Conservation (phyloP, 2,329 filamentous ascomycete species). For the Paecilomyces niveus region DNA sequence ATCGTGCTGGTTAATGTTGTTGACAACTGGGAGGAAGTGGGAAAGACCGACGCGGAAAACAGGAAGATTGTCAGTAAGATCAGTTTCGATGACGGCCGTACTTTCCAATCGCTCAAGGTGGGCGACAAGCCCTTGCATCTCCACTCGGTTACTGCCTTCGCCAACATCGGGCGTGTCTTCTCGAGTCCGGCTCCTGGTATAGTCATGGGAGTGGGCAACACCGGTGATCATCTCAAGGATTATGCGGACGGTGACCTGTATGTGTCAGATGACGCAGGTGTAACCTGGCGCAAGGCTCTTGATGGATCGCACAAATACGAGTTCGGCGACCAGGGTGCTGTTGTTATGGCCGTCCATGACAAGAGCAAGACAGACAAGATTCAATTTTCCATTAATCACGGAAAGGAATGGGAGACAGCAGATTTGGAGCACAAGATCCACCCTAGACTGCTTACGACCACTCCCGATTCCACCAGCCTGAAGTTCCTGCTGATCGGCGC, state of each 20-base stretch:
- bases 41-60: conserved; percentile 50
- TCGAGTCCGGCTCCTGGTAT: conserved; percentile 90
- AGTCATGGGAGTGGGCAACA: conserved; percentile 91
- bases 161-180: conserved; percentile 78
- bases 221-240: conserved; percentile 62
- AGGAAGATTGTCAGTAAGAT: conserved; percentile 68
- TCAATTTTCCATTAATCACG: conserved; percentile 83
- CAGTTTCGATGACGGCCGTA: conserved; percentile 91
- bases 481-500: conserved; percentile 76
- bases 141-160: conserved; percentile 81
- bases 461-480: conserved; percentile 83
- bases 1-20: conserved; percentile 87
- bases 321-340: conserved; percentile 86
- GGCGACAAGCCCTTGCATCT: conserved; percentile 68
- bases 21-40: conserved; percentile 73
- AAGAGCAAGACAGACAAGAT: conserved; percentile 51
- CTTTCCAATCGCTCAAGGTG: conserved; percentile 66
- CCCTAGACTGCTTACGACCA: conserved; percentile 73
- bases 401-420: conserved; percentile 71
- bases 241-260: conserved; percentile 74
- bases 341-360: conserved; percentile 76
- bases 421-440: conserved; percentile 64
- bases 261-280: conserved; percentile 83
- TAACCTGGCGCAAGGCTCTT: conserved; percentile 68
- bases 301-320: conserved; percentile 90